Percentiles rank a stretch among this genome's conserved stretches.
Conservation (phyloP, 2,329 filamentous ascomycete species). For the Colletotrichum siamense region DNA sequence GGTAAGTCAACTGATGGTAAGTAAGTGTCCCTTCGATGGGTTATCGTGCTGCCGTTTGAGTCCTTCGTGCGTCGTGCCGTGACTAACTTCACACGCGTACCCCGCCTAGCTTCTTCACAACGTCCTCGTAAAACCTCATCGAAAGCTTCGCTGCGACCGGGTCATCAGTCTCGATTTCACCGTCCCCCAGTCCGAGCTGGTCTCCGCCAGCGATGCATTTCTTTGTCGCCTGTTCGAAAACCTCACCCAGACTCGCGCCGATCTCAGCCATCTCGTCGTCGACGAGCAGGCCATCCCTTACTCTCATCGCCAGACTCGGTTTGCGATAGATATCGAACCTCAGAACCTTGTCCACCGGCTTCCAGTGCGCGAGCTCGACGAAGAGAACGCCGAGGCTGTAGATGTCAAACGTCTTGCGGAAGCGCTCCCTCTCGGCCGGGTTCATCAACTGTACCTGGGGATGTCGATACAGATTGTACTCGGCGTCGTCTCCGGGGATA, state of each 20-base stretch:
- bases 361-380: slow-evolving; percentile 60
- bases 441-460: slow-evolving; percentile 44
- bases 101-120: slow-evolving; percentile 47
- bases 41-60: neutral
- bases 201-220: slow-evolving; percentile 41
- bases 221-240: slow-evolving; percentile 41
- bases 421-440: slow-evolving; percentile 37
- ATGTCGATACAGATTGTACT: slow-evolving; percentile 57
- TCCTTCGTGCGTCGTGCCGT: neutral
- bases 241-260: slow-evolving; percentile 43
- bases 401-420: slow-evolving; percentile 57
- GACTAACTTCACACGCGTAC: slow-evolving; percentile 35
- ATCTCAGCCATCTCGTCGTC: slow-evolving; percentile 35
- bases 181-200: slow-evolving; percentile 39
- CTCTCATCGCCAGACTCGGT: slow-evolving; percentile 40
- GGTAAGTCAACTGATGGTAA: neutral
- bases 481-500: slow-evolving; percentile 46
- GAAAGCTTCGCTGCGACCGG: slow-evolving; percentile 44
- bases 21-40: accelerated
- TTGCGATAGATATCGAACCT: slow-evolving; percentile 40
- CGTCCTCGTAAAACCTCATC: slow-evolving; percentile 46
- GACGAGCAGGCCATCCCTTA: slow-evolving; percentile 37
- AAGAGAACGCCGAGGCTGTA: slow-evolving; percentile 59
- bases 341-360: slow-evolving; percentile 48
- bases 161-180: slow-evolving; percentile 46